A percentile compares a stretch with the other conserved stretches of the same genome.
Conservation (phyloP, 805 yeast species). For the Myxozyma kluyveri region DNA sequence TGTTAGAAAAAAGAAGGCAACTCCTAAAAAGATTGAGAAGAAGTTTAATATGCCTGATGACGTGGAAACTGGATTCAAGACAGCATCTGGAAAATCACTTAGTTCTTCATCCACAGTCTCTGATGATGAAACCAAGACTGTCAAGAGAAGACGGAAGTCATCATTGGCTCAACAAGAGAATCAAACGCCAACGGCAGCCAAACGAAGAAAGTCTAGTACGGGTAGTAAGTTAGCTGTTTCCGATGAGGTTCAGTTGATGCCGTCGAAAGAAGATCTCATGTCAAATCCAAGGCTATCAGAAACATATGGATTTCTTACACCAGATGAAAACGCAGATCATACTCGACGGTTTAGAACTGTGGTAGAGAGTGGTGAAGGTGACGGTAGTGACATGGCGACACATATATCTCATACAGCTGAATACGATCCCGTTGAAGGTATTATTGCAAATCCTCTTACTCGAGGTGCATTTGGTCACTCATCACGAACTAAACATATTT, state of each 20-base stretch:
- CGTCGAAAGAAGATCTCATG: conserved; percentile 12
- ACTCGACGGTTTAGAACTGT: conserved; percentile 3
- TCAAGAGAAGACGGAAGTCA: background rate
- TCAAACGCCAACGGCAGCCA: background rate
- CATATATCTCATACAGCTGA: conserved; percentile 4
- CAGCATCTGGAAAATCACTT: conserved; percentile 8
- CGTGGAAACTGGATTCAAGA: conserved; percentile 22
- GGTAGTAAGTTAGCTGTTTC: background rate
- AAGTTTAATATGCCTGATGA: conserved; percentile 29
- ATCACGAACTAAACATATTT: conserved; percentile 8
- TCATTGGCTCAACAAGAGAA: conserved; percentile 3
- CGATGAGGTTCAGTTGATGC: background rate
- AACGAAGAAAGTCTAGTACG: background rate
- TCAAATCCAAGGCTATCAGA: background rate
- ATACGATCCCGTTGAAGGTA: conserved; percentile 15
- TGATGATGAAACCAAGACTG: background rate
- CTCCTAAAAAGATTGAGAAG: conserved; percentile 10
- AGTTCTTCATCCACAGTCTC: conserved; percentile 1
- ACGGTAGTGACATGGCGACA: background rate
- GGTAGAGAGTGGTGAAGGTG: background rate
- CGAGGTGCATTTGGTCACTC: conserved; percentile 19
- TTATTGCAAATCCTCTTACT: background rate
- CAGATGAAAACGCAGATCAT: conserved; percentile 7
- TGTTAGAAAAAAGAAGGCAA: conserved; percentile 3
- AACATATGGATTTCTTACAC: conserved; percentile 13